Base-by-base conservation (phyloP, 129 eudicot species). In the Helichrysum umbraculigerum region DNA sequence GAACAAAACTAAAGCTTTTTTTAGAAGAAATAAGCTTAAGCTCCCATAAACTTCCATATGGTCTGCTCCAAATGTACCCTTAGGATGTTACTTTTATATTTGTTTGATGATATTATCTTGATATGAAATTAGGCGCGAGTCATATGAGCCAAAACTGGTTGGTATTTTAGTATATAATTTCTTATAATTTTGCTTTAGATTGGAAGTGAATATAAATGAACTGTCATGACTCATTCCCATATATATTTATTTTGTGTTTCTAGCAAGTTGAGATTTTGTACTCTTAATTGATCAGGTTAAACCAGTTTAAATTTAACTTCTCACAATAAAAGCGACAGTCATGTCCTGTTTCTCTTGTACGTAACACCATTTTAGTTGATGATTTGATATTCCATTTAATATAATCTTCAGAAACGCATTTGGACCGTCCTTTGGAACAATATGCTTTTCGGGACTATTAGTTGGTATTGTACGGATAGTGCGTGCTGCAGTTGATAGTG, bases 351-450 rank as follows among this genome's bases (percentile, higher is more conserved):
- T 44, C 52, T 44, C 17, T 42, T 39, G 16, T 44, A 44, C 3
- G 52, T 44, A 44, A 44, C 17, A 1, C 16, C 12, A 35, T 39
- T 39, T 8, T 39, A 39, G 47, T 39, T 39, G 12, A 42, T 60
- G 73, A 62, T 81, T n/a, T 28, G 71, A 80, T 78, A 57, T 73
- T 42, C 63, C 28, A 71, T 12, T 57, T 50, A 2, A n/a, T n/a
- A n/a, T n/a, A n/a, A 15, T 75, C 33, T 89, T 82, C 88, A 95
- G 99, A 82, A 95, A 95, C 58, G 99, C 99, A 20, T 95, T 95
- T 66, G 95, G 97, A 33, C 87, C 99, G 42, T 95, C 99, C 39
- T 81, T 81, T 70, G 99, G 99, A 82, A 95, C 99, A 7, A 71
- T 95, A 84, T 95, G 96, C 66, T 84, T 95, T 71, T 95, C 97